These are phyloP conservation scores for Ajuga chamaepitys DNA, from an alignment of 257 asterid genomes.

Conservation along the genomic window DNA sequence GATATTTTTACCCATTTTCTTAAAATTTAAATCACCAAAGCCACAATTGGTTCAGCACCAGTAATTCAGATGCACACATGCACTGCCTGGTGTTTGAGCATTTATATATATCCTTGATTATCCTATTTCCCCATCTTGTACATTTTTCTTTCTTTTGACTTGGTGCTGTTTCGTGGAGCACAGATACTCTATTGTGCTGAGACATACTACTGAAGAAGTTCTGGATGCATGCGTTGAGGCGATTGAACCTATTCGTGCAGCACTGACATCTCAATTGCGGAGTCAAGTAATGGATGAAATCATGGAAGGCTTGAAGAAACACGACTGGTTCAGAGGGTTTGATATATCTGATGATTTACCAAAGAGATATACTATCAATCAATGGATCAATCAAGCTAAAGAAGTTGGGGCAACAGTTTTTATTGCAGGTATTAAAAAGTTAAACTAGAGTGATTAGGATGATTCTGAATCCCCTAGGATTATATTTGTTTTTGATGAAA, in stretches of 20 bases:
- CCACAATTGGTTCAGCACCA: background rate
- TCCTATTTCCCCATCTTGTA: background rate
- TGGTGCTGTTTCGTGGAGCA: conserved; percentile 15
- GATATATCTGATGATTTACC: conserved; percentile 75
- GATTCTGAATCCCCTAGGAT: background rate
- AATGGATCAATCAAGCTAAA: conserved; percentile 81
- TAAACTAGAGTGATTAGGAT: background rate
- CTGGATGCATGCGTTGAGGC: conserved; percentile 88
- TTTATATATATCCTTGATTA: background rate
- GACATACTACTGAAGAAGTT: conserved; percentile 95
- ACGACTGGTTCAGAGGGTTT: conserved; percentile 70
- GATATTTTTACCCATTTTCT: background rate
- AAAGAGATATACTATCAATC: conserved; percentile 44
- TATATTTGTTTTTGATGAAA: background rate
- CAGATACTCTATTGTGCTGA: conserved; percentile 83
- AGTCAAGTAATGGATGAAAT: conserved; percentile 72
- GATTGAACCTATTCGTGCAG: conserved; percentile 66
- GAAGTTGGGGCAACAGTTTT: conserved; percentile 70
- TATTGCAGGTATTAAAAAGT: conserved; percentile 58
- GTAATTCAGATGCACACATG: background rate
- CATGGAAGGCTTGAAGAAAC: conserved; percentile 55
- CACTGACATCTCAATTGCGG: conserved; percentile 61
- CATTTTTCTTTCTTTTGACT: background rate
- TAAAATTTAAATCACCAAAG: background rate
- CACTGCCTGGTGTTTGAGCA: background rate